phyloP scores from a whole-genome alignment of 768 basidiomycete species.

The Pleurotus cornucopiae region DNA sequence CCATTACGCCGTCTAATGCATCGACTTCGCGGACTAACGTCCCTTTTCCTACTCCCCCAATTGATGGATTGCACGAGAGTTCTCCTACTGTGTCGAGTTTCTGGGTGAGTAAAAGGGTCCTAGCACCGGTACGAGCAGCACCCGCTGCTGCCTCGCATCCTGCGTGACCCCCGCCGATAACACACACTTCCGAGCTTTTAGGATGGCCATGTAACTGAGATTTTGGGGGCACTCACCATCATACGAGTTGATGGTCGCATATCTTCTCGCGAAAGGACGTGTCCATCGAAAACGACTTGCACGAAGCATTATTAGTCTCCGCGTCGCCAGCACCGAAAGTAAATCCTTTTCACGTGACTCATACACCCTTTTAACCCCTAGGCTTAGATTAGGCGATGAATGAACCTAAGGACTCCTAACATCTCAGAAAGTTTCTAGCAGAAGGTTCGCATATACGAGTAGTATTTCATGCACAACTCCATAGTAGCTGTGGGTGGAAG shows the following conservation, averaged over 20 bases:
- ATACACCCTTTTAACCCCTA: no score
- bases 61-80: slow-evolving; percentile 88
- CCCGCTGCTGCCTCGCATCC: slow-evolving; percentile 91
- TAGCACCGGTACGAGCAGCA: slow-evolving; percentile 77
- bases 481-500: no score
- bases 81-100: slow-evolving; percentile 75
- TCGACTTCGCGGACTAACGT: slow-evolving; percentile 90
- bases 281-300: neutral
- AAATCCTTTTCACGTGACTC: no score
- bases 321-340: no score
- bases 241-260: neutral
- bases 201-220: neutral
- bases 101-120: slow-evolving; percentile 79
- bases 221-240: neutral
- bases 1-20: slow-evolving; percentile 86
- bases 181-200: slow-evolving; percentile 47
- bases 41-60: slow-evolving; percentile 91
- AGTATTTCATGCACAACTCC: no score
- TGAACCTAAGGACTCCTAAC: no score
- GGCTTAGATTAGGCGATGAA: no score
- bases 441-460: no score
- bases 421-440: no score
- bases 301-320: no score
- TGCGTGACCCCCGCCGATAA: slow-evolving; percentile 91
- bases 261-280: neutral